These are phyloP conservation scores for Exophiala xenobiotica DNA, from an alignment of 2,329 filamentous ascomycete species.

Conservation along the genomic window DNA sequence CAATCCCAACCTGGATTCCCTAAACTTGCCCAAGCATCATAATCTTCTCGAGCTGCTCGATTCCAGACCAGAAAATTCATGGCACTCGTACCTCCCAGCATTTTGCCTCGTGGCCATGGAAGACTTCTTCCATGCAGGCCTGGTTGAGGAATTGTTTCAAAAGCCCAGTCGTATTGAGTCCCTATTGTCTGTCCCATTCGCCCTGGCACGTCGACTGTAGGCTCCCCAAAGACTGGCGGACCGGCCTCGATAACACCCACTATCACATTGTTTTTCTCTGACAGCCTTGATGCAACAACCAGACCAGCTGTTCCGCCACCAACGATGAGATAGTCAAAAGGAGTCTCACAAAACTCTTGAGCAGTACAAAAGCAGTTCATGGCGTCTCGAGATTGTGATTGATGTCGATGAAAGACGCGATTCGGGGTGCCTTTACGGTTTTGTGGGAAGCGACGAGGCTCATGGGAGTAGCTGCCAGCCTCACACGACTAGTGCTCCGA, in stretches of 20 bases:
- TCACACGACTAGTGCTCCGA: too few relatives aligned
- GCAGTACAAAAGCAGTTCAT: neutral
- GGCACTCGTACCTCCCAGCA: constrained; percentile 42
- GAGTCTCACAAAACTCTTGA: neutral
- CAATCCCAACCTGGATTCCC: neutral
- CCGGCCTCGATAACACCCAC: constrained; percentile 15
- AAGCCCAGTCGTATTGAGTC: constrained; percentile 34
- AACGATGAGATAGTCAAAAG: constrained; percentile 13
- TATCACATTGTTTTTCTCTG: constrained; percentile 1
- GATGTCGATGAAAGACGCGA: too few relatives aligned
- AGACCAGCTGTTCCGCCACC: constrained; percentile 14
- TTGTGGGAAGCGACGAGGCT: too few relatives aligned
- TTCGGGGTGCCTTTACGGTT: too few relatives aligned
- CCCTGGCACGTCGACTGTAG: neutral
- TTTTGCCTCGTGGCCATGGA: constrained; percentile 32
- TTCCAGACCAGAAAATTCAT: constrained; percentile 45
- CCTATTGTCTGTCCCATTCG: neutral
- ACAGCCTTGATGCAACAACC: constrained; percentile 4
- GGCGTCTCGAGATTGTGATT: too few relatives aligned
- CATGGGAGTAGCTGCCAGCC: too few relatives aligned
- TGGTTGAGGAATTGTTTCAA: constrained; percentile 42
- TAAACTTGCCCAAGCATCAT: constrained; percentile 44
- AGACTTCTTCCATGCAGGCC: constrained; percentile 37
- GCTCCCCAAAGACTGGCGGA: neutral
- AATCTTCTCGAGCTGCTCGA: constrained; percentile 46